These are phyloP conservation scores for Cyclospora cayetanensis DNA, from an alignment of 169 alveolate genomes.

Conservation along the genomic window DNA sequence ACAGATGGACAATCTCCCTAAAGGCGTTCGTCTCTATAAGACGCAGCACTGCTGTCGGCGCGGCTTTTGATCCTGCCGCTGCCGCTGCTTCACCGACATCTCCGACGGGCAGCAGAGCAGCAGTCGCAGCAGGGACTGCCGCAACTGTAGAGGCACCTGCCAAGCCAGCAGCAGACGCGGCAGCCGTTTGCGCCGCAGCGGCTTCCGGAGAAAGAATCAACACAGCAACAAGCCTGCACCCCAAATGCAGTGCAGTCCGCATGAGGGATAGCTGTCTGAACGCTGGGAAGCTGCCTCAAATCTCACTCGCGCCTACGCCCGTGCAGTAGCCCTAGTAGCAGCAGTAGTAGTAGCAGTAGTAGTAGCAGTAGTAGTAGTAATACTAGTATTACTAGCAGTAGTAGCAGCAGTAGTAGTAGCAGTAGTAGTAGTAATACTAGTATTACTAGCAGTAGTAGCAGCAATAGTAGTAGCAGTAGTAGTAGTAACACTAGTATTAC, in stretches of 20 bases:
- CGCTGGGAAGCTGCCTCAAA: too few relatives aligned
- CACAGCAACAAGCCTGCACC: conserved; percentile 47
- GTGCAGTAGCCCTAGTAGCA: background rate
- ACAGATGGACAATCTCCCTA: background rate
- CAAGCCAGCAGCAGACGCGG: background rate
- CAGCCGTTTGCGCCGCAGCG: conserved; percentile 3
- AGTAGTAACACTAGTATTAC: background rate
- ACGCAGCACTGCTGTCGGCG: conserved; percentile 23
- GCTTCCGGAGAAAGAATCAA: conserved; percentile 16
- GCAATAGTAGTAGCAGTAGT: background rate
- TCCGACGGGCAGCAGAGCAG: too few relatives aligned
- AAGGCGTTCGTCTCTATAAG: conserved; percentile 23
- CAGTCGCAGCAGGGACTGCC: background rate
- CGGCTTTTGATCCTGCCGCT: background rate
- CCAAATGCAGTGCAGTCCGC: too few relatives aligned
- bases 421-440: background rate
- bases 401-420: background rate
- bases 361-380: background rate
- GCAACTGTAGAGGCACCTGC: background rate
- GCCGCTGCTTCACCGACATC: conserved; percentile 9
- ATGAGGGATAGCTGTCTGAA: too few relatives aligned
- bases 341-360: background rate
- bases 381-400: background rate
- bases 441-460: background rate
- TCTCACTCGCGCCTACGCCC: too few relatives aligned